Evolutionary conservation across 345 rosid genomes (phyloP).

Genomic region (Nasturtium officinale): DNA sequence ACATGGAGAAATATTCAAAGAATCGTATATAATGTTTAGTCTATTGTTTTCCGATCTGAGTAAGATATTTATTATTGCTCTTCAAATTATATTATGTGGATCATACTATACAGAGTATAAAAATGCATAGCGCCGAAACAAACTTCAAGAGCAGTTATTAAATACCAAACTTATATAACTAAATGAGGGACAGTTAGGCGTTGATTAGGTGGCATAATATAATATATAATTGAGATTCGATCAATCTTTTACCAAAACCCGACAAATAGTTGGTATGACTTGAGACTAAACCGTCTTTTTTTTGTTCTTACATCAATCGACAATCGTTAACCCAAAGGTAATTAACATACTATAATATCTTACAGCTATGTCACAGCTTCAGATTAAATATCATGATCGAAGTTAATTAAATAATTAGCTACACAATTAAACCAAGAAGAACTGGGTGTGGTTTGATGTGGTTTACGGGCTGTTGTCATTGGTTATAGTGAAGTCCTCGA

Average conservation of each 20-base stretch:
- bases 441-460: conserved; percentile 29
- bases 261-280: conserved; percentile 42
- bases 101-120: neutral
- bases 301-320: neutral
- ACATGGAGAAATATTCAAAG: conserved; percentile 35
- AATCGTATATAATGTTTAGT: conserved; percentile 26
- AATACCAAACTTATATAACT: conserved; percentile 34
- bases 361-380: conserved; percentile 33
- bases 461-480: conserved; percentile 38
- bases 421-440: conserved; percentile 33
- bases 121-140: conserved; percentile 24
- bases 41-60: conserved; percentile 11
- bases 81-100: neutral
- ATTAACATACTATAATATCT: neutral
- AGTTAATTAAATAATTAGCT: conserved; percentile 12
- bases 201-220: conserved; percentile 40
- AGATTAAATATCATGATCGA: neutral
- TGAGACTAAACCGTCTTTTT: neutral
- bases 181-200: conserved; percentile 39
- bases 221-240: conserved; percentile 23
- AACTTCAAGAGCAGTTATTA: conserved; percentile 23
- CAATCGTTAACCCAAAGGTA: conserved; percentile 1
- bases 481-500: conserved; percentile 41
- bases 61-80: conserved; percentile 9
- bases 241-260: conserved; percentile 23